phyloP scores from a whole-genome alignment of 805 yeast species.

The Myxozyma vanderwaltii region DNA sequence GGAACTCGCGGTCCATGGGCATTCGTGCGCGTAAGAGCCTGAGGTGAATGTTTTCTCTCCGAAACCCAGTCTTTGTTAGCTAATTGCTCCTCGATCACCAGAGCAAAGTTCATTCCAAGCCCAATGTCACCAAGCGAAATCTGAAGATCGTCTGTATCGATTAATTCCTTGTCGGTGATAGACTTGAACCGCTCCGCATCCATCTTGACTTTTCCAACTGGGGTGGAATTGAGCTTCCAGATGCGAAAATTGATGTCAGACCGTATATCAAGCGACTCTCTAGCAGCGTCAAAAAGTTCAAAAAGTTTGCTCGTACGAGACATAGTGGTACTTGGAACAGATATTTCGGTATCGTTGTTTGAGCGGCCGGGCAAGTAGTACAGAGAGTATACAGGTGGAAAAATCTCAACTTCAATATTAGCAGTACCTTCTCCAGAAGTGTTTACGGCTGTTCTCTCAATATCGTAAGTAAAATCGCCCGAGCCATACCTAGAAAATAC shows the following conservation, averaged over 20 bases:
- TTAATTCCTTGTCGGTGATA: conserved; percentile 13
- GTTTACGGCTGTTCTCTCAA: conserved; percentile 16
- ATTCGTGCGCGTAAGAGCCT: not conserved
- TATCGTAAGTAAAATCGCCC: conserved; percentile 1
- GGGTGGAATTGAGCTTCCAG: conserved; percentile 20
- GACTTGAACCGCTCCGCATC: conserved; percentile 11
- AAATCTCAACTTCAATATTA: conserved; percentile 21
- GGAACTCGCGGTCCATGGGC: not conserved
- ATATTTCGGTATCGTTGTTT: not conserved
- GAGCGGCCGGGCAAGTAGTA: conserved; percentile 9
- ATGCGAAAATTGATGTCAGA: conserved; percentile 7
- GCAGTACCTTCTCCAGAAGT: conserved; percentile 1
- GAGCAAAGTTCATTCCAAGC: conserved; percentile 9
- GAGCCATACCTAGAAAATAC: conserved; percentile 4
- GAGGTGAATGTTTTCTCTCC: conserved; percentile 6
- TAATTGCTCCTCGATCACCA: conserved; percentile 23
- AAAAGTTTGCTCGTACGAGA: conserved; percentile 16
- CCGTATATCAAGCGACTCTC: conserved; percentile 22
- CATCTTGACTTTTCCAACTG: not conserved
- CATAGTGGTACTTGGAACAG: conserved; percentile 12
- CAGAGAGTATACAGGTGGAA: conserved; percentile 16
- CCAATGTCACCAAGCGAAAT: conserved; percentile 14
- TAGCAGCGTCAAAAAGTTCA: conserved; percentile 15
- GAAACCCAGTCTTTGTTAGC: conserved; percentile 22
- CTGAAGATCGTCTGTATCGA: conserved; percentile 4